These are phyloP conservation scores for Paradendryphiella salina DNA, from an alignment of 2,329 filamentous ascomycete genomes.

Conservation along the genomic window DNA sequence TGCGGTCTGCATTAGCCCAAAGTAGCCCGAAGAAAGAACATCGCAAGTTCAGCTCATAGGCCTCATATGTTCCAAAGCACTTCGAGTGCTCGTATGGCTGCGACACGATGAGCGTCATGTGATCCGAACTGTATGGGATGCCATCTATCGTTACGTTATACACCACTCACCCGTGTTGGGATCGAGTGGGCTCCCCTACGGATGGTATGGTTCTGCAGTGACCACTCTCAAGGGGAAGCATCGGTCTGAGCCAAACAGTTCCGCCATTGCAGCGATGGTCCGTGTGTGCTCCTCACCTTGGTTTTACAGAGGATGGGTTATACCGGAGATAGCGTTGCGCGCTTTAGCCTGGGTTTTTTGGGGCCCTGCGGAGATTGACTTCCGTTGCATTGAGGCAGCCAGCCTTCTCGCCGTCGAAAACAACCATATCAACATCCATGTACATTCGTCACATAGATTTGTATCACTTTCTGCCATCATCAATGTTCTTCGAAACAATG, in stretches of 20 bases:
- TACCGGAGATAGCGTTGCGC: too few species aligned
- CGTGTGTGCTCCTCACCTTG: too few species aligned
- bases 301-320: too few species aligned
- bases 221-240: neutral
- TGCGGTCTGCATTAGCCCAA: constrained; percentile 42
- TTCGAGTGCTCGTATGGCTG: constrained; percentile 1
- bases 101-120: neutral
- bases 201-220: neutral
- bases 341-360: too few species aligned
- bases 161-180: neutral
- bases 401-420: too few species aligned
- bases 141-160: neutral
- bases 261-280: neutral
- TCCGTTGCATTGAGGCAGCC: too few species aligned
- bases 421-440: too few species aligned
- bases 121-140: neutral
- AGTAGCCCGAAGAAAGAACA: constrained; percentile 31
- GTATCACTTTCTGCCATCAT: too few species aligned
- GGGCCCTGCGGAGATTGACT: too few species aligned
- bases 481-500: too few species aligned
- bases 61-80: neutral
- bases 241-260: neutral
- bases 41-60: constrained; percentile 42
- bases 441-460: too few species aligned
- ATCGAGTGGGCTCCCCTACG: neutral